Base-by-base conservation (phyloP, 2,329 filamentous ascomycete species). In the Stemphylium vesicarium region DNA sequence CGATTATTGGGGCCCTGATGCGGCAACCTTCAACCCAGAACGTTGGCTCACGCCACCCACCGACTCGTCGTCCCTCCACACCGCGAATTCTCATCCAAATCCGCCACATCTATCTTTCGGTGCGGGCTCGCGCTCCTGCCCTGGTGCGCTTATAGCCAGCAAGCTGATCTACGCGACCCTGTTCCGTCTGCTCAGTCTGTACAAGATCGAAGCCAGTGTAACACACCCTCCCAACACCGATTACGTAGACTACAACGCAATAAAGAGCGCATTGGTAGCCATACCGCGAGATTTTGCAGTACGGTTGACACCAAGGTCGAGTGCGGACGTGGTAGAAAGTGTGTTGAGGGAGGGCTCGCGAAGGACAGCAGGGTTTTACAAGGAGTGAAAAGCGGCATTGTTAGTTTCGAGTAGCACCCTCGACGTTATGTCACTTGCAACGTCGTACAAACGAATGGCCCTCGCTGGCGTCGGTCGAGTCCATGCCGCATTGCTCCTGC, bases 171-270 rank as follows among this genome's bases (percentile, higher is more conserved):
- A 84, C 56, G 68, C 79, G 0, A 80, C 81, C 3, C 70, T 85
- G 0, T 69, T 84, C 6, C 77, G 82, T 3, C 69, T 84, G 1
- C 58, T 84, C n/a, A 74, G 77, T 3, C 75, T 77, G 8, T 84
- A 82, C 69, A 78, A 75, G 58, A 80, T 84, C 49, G 77, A 83
- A 29, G 76, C 83, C 20, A 79, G 76, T 60, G 74, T 80, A 45
- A 63, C 68, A 0, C 72, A 80, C 38, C 84, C 84, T 0, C 84
- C 84, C 0, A 86, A 85, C 59, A 86, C 84, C 0, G 83, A 86
- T 64, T 86, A 86, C 57, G 80, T 86, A 4, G 84, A 87, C 4
- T 86, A 86, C 62, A 87, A 86, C 60, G 78, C 82, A 62, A 81
- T 85, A 62, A 86, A 86, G 71, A 81, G 79, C 1, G 84, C 84